Evolutionary conservation across 495 filamentous ascomycete species (phyloP), one percentile per base, ranked within the genome.

Genomic region (Penicillium paradoxum): DNA sequence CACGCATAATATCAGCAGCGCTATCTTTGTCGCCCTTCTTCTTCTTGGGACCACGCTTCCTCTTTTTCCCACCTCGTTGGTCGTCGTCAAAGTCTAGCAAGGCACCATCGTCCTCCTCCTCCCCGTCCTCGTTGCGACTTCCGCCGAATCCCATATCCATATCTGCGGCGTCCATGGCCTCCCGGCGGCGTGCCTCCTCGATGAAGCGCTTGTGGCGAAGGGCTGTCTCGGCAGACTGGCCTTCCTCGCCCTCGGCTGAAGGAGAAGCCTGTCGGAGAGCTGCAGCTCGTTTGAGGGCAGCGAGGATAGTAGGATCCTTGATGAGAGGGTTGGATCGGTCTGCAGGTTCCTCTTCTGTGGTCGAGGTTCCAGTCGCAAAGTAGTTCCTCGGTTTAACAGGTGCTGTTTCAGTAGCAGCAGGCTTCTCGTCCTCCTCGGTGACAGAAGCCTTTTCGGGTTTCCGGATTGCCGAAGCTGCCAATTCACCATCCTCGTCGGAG

Each of bases 61-160:
- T 77, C 73, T 88, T 86, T 58, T 79, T 83, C 0, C 70, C 73
- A 5, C 71, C 75, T 7, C 66, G 77, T 13, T 72, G 74, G 17
- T 74, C 78, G n/a, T 74, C 80, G 24, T 79, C 75, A 36, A 75
- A 78, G 14, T 79, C 79, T 33, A 93, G 67, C 62, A 88, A 83
- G 38, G 90, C 74, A 19, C 78, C 34, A 38, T 57, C 83, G 1
- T 85, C 78, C 49, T 87, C 91, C 43, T 95, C 91, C 34, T 87
- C 89, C 36, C 85, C 86, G 59, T 95, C 91, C 41, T 86, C 90
- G 52, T 85, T 80, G 19, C 90, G 81, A 56, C 85, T 90, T 14
- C 85, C 86, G 6, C 95, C 93, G 64, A 98, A 97, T 29, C 90
- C 93, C 68, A 96, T 76, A 59, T 98, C 93, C 73, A 98, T 80